Evolutionary conservation across 768 basidiomycete genomes (phyloP), one percentile per base, ranked within the genome.

Genomic region (Hygrophoropsis aurantiaca): DNA sequence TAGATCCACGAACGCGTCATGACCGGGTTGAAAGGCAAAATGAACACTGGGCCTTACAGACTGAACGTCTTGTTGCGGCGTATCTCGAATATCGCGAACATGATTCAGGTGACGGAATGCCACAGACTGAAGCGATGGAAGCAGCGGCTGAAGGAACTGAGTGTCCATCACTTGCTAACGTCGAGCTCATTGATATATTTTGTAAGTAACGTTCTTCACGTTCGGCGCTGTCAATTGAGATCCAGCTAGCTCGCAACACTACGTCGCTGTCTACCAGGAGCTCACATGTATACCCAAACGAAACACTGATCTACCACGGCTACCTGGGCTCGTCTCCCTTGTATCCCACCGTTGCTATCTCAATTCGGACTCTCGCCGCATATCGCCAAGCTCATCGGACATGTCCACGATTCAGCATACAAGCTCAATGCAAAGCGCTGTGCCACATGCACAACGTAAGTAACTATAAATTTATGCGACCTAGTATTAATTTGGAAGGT

Each of bases 341-440:
- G 18, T 40, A 46, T 8, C 54, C 57, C 2, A 42, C 44, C 2
- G 40, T 56, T 6, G 62, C 58, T 0, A 43, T 64, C 20, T 50
- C 51, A 0, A 32, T 62, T 25, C 44, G 40, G 2, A 42, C 53
- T 2, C 54, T 66, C 10, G 55, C 59, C 13, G 40, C 54, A 2
- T 65, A 56, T 39, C 54, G 55, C 3, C 65, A 65, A 42, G 36
- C 55, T 5, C 59, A 61, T 35, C 50, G 54, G 1, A 52, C 51
- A 3, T 62, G 61, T 34, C 62, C 64, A 0, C 52, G 54, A 1
- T 51, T 61, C 35, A 61, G 54, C 40, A 45, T 65, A 10, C 51
- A 59, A 18, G 59, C 54, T 2, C 46, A 55, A 25, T 44, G 44
- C 23, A 36, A 45, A 13, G 46, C 44, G 6, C 25, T 40, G 6